Percentiles rank a stretch among this genome's conserved stretches.
Evolutionary conservation across 805 yeast genomes (phyloP).

Genomic region (Maudiozyma bulderi): DNA sequence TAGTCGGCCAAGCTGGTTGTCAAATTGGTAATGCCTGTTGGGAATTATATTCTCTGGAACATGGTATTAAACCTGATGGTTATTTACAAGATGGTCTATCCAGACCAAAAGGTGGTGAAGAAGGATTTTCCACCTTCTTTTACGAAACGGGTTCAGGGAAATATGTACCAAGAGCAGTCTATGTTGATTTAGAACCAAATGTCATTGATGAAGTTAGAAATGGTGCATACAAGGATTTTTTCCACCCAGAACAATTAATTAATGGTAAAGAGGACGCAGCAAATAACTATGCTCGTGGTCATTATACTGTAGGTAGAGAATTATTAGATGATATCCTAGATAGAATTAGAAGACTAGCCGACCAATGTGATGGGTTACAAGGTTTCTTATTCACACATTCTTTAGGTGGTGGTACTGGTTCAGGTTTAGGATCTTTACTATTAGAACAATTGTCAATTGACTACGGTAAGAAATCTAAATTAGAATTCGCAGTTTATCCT

Average conservation of each 20-base stretch:
- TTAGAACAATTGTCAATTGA: slow-evolving; percentile 87
- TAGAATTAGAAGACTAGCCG: slow-evolving; percentile 91
- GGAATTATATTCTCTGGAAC: slow-evolving; percentile 96
- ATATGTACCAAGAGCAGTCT: slow-evolving; percentile 94
- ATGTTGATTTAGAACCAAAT: slow-evolving; percentile 96
- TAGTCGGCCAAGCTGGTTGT: slow-evolving; percentile 86
- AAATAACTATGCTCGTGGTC: slow-evolving; percentile 97
- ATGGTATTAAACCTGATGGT: slow-evolving; percentile 96
- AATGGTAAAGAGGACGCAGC: slow-evolving; percentile 99
- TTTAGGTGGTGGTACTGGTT: slow-evolving; percentile 98
- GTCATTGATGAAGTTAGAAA: slow-evolving; percentile 96
- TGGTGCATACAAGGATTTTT: slow-evolving; percentile 81
- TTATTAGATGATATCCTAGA: slow-evolving; percentile 88
- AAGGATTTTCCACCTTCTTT: slow-evolving; percentile 94
- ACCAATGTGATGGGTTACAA: slow-evolving; percentile 95
- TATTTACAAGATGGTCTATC: slow-evolving; percentile 64
- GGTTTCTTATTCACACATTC: slow-evolving; percentile 97
- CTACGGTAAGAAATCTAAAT: slow-evolving; percentile 92
- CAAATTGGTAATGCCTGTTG: slow-evolving; percentile 99
- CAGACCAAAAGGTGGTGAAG: slow-evolving; percentile 90
- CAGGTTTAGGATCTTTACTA: slow-evolving; percentile 91
- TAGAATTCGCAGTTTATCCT: slow-evolving; percentile 97
- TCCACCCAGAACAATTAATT: slow-evolving; percentile 96
- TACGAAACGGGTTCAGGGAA: slow-evolving; percentile 94
- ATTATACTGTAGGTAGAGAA: slow-evolving; percentile 96